Conservation (phyloP, 768 basidiomycete genomes). For the Amanita jacksonii region DNA sequence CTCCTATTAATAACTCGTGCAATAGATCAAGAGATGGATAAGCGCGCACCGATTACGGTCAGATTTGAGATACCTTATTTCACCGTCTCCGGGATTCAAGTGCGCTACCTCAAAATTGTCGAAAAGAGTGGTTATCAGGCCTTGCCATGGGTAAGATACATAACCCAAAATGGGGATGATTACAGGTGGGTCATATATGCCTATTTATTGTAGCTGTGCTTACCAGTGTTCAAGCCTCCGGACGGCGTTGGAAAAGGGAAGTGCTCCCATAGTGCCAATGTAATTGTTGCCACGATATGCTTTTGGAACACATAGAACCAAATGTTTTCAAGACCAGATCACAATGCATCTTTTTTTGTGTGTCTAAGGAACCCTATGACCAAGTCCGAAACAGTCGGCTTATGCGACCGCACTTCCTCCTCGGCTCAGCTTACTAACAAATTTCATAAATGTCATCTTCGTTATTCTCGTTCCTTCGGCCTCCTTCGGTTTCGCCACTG, state of each 20-base stretch:
- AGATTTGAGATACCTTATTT: constrained; percentile 99
- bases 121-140: constrained; percentile 98
- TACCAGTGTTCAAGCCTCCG: constrained; percentile 37
- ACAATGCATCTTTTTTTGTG: too few species aligned
- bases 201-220: background rate
- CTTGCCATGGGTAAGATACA: constrained; percentile 91
- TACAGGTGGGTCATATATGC: constrained; percentile 55
- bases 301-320: too few species aligned
- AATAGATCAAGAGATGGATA: constrained; percentile 68
- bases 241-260: constrained; percentile 69
- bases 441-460: too few species aligned
- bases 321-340: too few species aligned
- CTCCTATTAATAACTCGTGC: background rate
- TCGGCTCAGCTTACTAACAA: too few species aligned
- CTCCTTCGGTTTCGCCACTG: too few species aligned
- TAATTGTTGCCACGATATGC: constrained; percentile 1
- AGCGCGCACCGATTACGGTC: constrained; percentile 91
- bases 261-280: constrained; percentile 53
- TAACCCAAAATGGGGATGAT: constrained; percentile 87
- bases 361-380: too few species aligned
- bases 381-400: too few species aligned
- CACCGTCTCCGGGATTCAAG: constrained; percentile 95
- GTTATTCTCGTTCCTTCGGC: too few species aligned
- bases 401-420: too few species aligned
- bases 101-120: constrained; percentile 95